phyloP scores from a whole-genome alignment of 257 asterid species.

The Solanum tarijense region DNA sequence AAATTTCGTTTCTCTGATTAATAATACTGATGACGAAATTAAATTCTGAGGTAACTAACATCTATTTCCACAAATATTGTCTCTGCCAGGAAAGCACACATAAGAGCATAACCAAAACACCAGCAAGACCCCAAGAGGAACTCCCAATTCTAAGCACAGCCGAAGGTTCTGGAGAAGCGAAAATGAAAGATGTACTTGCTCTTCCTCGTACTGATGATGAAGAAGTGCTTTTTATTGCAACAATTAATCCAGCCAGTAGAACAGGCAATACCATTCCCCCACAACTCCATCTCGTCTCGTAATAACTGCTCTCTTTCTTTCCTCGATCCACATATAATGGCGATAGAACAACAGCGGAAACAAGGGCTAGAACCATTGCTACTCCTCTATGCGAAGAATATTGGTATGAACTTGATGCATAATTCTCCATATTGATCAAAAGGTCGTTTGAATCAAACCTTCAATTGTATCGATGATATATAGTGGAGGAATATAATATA shows the following conservation, averaged over 20 bases:
- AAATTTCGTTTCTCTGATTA: background rate
- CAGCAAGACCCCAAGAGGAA: constrained; percentile 69
- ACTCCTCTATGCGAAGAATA: constrained; percentile 53
- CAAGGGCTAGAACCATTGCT: constrained; percentile 57
- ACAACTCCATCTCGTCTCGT: constrained; percentile 49
- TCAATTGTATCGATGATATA: background rate
- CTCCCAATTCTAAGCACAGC: constrained; percentile 40
- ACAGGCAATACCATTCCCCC: constrained; percentile 51
- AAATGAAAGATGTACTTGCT: background rate
- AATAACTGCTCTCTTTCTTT: constrained; percentile 14
- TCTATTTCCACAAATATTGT: constrained; percentile 48
- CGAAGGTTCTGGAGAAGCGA: constrained; percentile 6
- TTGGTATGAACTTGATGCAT: constrained; percentile 3
- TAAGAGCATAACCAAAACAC: constrained; percentile 40
- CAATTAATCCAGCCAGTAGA: constrained; percentile 50
- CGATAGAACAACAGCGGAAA: constrained; percentile 51
- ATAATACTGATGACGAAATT: no score
- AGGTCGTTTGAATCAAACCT: constrained; percentile 12
- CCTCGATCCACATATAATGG: constrained; percentile 40
- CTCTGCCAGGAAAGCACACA: constrained; percentile 51
- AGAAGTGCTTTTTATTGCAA: constrained; percentile 55
- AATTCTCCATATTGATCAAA: constrained; percentile 28
- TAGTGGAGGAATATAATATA: background rate
- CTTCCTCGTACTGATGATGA: constrained; percentile 7
- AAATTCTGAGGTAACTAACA: background rate